phyloP scores from a whole-genome alignment of 129 eudicot genomes.

The Escallonia rubra region DNA sequence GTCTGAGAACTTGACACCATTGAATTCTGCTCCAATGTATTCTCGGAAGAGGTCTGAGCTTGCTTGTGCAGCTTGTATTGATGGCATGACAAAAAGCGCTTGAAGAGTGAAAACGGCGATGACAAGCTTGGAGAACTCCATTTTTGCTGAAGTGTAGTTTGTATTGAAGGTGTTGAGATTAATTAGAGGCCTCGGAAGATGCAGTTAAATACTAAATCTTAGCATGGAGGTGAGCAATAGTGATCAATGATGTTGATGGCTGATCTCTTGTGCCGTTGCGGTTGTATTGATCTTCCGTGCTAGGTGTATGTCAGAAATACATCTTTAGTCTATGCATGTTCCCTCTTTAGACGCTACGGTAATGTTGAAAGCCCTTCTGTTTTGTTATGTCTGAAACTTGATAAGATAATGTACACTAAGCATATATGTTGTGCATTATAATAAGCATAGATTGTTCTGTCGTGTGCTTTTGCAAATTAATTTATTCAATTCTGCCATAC shows the following conservation, averaged over 20 bases:
- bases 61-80: conserved; percentile 19
- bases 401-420: neutral
- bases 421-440: no score
- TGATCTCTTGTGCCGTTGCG: conserved; percentile 10
- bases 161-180: conserved; percentile 21
- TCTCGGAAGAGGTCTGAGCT: conserved; percentile 60
- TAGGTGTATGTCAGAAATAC: neutral
- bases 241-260: neutral
- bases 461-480: no score
- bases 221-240: neutral
- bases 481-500: no score
- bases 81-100: conserved; percentile 21
- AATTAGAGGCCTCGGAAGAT: neutral
- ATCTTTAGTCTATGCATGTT: neutral
- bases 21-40: conserved; percentile 74
- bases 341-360: neutral
- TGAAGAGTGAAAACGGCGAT: conserved; percentile 31
- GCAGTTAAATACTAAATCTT: conserved; percentile 18
- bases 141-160: conserved; percentile 11
- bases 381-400: neutral
- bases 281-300: neutral
- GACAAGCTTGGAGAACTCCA: conserved; percentile 31
- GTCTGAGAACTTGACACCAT: conserved; percentile 55
- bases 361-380: conserved; percentile 11
- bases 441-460: no score